Conservation (phyloP, 2,329 filamentous ascomycete species). For the Alternaria ethzedia region DNA sequence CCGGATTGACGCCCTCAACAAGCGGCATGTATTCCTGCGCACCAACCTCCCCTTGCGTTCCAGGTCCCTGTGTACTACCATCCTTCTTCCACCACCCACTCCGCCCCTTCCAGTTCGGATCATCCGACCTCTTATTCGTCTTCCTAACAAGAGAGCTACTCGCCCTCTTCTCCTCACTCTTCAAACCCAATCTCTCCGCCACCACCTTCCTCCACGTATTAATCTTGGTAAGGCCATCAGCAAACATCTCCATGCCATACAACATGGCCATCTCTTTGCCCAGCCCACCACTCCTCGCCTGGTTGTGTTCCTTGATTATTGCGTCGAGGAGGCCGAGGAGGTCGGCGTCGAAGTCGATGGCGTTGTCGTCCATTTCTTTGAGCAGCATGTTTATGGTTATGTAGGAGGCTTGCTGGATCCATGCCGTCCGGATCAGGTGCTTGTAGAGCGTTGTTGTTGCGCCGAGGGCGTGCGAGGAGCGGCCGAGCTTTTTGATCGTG, state of each 20-base stretch:
- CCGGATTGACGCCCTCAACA: background rate
- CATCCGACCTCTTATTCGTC: background rate
- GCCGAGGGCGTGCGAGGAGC: conserved; percentile 74
- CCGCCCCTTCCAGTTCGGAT: background rate
- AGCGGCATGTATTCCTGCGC: background rate
- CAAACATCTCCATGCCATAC: conserved; percentile 45
- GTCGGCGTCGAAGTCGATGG: conserved; percentile 62
- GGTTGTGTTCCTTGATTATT: conserved; percentile 38
- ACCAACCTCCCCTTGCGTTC: background rate
- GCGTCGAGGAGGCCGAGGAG: conserved; percentile 52
- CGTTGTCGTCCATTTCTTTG: conserved; percentile 69
- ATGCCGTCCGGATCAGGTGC: conserved; percentile 67
- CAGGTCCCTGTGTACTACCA: background rate
- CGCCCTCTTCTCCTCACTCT: background rate
- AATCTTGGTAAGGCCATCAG: conserved; percentile 38
- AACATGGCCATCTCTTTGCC: conserved; percentile 39
- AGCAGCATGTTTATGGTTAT: conserved; percentile 62
- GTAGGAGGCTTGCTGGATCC: conserved; percentile 66
- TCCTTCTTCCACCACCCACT: background rate
- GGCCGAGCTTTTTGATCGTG: conserved; percentile 69
- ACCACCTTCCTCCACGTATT: conserved; percentile 39
- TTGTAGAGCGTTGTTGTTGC: conserved; percentile 74
- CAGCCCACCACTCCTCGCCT: conserved; percentile 29
- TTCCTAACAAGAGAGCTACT: background rate
- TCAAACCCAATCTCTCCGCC: conserved; percentile 35